phyloP scores from a whole-genome alignment of 73 alveolate species.

The Symbiodinium natans region DNA sequence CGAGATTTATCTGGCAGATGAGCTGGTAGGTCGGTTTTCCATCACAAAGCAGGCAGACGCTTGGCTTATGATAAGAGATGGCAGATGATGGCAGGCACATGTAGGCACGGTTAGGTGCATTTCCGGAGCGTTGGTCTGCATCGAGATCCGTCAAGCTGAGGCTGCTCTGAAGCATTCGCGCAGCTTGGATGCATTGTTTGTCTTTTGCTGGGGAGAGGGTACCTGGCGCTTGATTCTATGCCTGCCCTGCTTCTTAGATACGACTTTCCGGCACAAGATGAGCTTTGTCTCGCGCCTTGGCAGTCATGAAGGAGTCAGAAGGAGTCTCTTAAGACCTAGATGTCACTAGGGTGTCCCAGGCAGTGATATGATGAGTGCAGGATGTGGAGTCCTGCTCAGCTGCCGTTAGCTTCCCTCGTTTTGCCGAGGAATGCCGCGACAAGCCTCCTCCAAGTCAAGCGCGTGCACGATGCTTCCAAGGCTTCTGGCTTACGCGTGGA shows the following conservation, averaged over 20 bases:
- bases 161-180: conserved; percentile 83
- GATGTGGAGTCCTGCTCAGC: too few species aligned
- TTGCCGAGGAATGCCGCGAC: conserved; percentile 47
- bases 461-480: conserved; percentile 83
- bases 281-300: neutral
- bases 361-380: too few species aligned
- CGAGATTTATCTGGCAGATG: conserved; percentile 77
- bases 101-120: neutral
- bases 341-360: too few species aligned
- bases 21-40: conserved; percentile 87
- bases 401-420: neutral
- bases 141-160: neutral
- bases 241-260: neutral
- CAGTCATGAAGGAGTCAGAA: too few species aligned
- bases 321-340: too few species aligned
- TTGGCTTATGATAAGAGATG: neutral
- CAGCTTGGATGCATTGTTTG: neutral
- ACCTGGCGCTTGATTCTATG: neutral
- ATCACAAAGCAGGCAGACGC: conserved; percentile 55
- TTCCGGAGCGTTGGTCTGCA: neutral
- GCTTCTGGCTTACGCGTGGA: neutral
- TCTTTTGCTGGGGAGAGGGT: neutral
- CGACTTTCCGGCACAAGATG: conserved; percentile 17
- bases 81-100: neutral
- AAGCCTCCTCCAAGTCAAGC: conserved; percentile 76